These are phyloP conservation scores for Massariosphaeria phaeospora DNA, from an alignment of 495 filamentous ascomycete genomes.

Conservation along the genomic window DNA sequence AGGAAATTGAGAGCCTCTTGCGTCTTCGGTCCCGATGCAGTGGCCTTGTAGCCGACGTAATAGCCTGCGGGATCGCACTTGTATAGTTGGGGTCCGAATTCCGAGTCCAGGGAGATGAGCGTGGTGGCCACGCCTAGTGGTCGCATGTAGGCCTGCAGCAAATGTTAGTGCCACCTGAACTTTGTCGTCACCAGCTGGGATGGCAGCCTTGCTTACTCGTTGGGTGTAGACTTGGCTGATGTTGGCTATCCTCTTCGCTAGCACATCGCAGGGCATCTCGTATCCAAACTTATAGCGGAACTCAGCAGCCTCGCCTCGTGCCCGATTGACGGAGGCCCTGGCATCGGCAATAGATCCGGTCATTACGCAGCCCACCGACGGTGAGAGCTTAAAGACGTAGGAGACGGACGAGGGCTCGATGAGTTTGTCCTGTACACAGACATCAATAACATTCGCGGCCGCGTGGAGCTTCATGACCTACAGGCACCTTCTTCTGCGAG, in stretches of 20 bases:
- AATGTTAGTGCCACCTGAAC: slow-evolving; percentile 25
- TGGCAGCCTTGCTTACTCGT: slow-evolving; percentile 56
- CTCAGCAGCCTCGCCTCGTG: slow-evolving; percentile 90
- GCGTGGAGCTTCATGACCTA: slow-evolving; percentile 46
- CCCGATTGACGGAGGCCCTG: slow-evolving; percentile 81
- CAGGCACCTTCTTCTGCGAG: slow-evolving; percentile 98
- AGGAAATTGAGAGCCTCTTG: slow-evolving; percentile 96
- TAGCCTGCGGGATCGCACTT: slow-evolving; percentile 98
- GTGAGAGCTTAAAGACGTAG: slow-evolving; percentile 93
- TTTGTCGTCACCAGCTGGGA: slow-evolving; percentile 6
- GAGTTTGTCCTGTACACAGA: slow-evolving; percentile 74
- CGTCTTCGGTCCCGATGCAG: slow-evolving; percentile 92
- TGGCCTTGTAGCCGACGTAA: slow-evolving; percentile 97
- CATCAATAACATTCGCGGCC: slow-evolving; percentile 4
- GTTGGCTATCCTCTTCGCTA: slow-evolving; percentile 95
- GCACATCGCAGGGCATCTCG: slow-evolving; percentile 96
- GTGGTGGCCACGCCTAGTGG: slow-evolving; percentile 93
- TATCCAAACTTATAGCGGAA: slow-evolving; percentile 98
- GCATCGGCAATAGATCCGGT: slow-evolving; percentile 98
- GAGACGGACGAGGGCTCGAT: slow-evolving; percentile 97
- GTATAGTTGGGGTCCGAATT: slow-evolving; percentile 93
- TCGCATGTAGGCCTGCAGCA: slow-evolving; percentile 85
- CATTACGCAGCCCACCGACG: slow-evolving; percentile 96
- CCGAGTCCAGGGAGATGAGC: slow-evolving; percentile 85
- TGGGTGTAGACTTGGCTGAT: slow-evolving; percentile 99